Evolutionary conservation across 345 rosid species (phyloP), one percentile per base, ranked within the genome.

Genomic region (Mangifera indica): DNA sequence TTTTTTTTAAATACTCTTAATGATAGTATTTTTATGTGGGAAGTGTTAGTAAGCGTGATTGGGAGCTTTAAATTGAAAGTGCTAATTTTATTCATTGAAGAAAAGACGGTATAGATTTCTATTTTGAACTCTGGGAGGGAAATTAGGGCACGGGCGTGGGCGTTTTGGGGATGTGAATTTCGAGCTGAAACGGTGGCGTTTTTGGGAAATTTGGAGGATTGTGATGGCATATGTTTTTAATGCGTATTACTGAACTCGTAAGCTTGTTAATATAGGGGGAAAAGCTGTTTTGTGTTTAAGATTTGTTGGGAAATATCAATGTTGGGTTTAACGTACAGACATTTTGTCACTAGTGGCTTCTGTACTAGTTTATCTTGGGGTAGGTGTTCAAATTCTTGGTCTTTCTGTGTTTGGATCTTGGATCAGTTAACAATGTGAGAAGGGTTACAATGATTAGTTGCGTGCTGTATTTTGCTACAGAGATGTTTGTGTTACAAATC

Each of bases 121-220:
- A 25, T 32, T 32, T n/a, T 53, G 60, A 20, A 25, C 32, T 53
- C 51, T 7, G 37, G 20, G 21, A 34, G 45, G 22, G 21, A 53
- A 67, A 34, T 67, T 67, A 67, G 60, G 71, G 71, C 60, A 67
- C 45, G 20, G n/a, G n/a, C n/a, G n/a, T n/a, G n/a, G n/a, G 7
- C 20, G 60, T 22, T 67, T 53, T 34, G 60, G 49, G 60, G 21
- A 67, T 53, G 49, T 67, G 32, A 6, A 13, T 54, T 54, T 67
- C 4, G 26, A 21, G 22, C 14, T 37, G 8, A 67, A 54, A 11
- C 37, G 11, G 51, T 55, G 49, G 22, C 12, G 22, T 54, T 40
- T 29, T 67, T 40, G 20, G 34, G 32, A 8, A 15, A 37, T 21
- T 21, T 54, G 51, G 10, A 37, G 12, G 21, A 8, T 21, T 11